Base-by-base conservation (phyloP, 2,329 filamentous ascomycete genomes). In the Alternaria alternata region DNA sequence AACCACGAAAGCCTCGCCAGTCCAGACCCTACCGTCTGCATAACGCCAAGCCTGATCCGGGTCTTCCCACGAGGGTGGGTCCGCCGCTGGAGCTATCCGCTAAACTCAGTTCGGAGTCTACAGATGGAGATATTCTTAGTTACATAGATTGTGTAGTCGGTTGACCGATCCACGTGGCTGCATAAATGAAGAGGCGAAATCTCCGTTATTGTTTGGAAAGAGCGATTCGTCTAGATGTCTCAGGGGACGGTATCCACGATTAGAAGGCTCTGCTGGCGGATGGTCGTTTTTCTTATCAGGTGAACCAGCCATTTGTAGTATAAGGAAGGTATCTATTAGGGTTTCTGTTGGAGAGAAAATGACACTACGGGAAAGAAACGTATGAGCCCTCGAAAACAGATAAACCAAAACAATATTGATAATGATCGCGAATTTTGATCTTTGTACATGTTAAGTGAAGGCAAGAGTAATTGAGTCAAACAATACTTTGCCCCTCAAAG, bases 181-280 rank as follows among this genome's bases (percentile, higher is more conserved):
- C 51, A 59, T 49, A 28, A 54, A 49, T 9, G 51, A 54, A 42
- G 51, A 54, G 5, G 51, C 51, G 4, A 42, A 59, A 43, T 59
- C 51, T 22, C 51, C 51, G 12, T 54, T 28, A 22, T 59, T 59
- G 26, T 54, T 36, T 8, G 56, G 43, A 26, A 59, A 54, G 16
- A 42, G 22, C 8, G 56, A 59, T 20, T 43, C 43, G n/a, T 49
- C 51, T 20, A 59, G n/a, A 14, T 54, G 20, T n/a, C 14, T 32
- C 7, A 58, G 51, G 20, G 41, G 42, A 20, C 11, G 9, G 16
- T 54, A 42, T 9, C 36, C 36, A 54, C 2, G 32, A 39, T 24
- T 9, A 20, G 20, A 26, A 42, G 51, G 20, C 28, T 32, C 18
- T 12, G 7, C 18, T 11, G 38, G 3, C 9, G 16, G 22, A 22